phyloP scores from a whole-genome alignment of 1,284 basidiomycete genomes.

The Pseudozyma thailandica region DNA sequence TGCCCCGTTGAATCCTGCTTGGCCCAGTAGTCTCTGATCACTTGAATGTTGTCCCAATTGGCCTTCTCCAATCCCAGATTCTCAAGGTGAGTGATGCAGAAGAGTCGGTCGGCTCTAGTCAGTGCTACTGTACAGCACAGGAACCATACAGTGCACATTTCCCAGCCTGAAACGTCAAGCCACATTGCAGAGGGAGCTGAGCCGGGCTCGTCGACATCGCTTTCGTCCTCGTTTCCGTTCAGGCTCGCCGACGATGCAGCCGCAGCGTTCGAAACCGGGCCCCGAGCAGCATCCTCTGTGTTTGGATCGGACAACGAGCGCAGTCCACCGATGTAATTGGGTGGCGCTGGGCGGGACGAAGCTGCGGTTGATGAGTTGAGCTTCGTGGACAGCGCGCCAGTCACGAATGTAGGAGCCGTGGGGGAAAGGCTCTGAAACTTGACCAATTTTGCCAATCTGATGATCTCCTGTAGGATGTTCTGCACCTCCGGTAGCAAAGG shows the following conservation, averaged over 20 bases:
- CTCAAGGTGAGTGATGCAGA: conserved; percentile 49
- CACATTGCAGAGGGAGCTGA: conserved; percentile 42
- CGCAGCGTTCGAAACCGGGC: background rate
- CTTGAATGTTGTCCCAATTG: conserved; percentile 50
- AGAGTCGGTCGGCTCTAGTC: conserved; percentile 27
- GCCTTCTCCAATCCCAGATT: conserved; percentile 44
- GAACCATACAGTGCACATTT: conserved; percentile 59
- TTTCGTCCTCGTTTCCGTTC: background rate
- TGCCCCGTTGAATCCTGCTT: conserved; percentile 45
- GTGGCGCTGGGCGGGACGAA: conserved; percentile 4
- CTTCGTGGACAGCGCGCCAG: background rate
- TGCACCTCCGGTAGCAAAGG: conserved; percentile 44
- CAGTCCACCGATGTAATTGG: conserved; percentile 38
- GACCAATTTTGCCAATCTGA: conserved; percentile 41
- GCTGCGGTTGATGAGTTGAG: background rate
- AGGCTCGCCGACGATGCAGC: no score
- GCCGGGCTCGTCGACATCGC: conserved; percentile 3
- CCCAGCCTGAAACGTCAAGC: conserved; percentile 49
- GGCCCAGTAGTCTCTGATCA: conserved; percentile 42
- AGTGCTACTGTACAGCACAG: conserved; percentile 45
- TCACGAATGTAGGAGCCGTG: conserved; percentile 5
- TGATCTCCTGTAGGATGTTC: conserved; percentile 48
- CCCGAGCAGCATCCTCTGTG: background rate
- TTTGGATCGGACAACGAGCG: background rate
- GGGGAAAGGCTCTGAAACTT: conserved; percentile 32